These are phyloP conservation scores for Globisporangium echinulatum DNA, from an alignment of 352 stramenopile genomes.

Conservation along the genomic window DNA sequence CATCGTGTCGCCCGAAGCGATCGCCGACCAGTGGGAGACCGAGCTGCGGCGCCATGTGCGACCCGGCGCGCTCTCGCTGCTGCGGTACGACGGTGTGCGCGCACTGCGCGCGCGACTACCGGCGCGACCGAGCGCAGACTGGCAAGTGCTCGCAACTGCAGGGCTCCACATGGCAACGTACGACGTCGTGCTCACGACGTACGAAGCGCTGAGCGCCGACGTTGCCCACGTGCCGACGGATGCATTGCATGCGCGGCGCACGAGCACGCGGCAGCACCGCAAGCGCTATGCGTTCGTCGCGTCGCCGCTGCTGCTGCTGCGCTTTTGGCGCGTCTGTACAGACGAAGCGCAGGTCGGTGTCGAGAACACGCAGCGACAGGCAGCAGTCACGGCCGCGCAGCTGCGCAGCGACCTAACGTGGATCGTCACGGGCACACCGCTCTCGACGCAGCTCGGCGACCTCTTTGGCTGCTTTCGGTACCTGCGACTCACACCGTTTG, in stretches of 20 bases:
- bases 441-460: constrained; percentile 75
- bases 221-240: constrained; percentile 61
- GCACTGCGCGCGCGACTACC: constrained; percentile 27
- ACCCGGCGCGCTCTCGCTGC: constrained; percentile 34
- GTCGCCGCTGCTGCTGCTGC: constrained; percentile 82
- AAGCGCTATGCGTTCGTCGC: constrained; percentile 84
- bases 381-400: constrained; percentile 77
- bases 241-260: constrained; percentile 32
- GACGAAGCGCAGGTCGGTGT: constrained; percentile 91
- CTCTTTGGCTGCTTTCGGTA: constrained; percentile 83
- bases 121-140: constrained; percentile 34
- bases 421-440: constrained; percentile 89
- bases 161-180: constrained; percentile 56
- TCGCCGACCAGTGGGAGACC: constrained; percentile 86
- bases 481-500: constrained; percentile 44
- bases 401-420: constrained; percentile 67
- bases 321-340: constrained; percentile 88
- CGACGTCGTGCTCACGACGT: constrained; percentile 91
- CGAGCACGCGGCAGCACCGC: constrained; percentile 40
- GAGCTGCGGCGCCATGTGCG: constrained; percentile 84
- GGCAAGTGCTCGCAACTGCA: constrained; percentile 41
- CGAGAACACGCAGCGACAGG: constrained; percentile 64
- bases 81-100: constrained; percentile 55
- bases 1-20: constrained; percentile 90
- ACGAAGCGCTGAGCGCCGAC: constrained; percentile 81